These are phyloP conservation scores for Phytophthora multivora DNA, from an alignment of 352 stramenopile genomes.

Conservation along the genomic window DNA sequence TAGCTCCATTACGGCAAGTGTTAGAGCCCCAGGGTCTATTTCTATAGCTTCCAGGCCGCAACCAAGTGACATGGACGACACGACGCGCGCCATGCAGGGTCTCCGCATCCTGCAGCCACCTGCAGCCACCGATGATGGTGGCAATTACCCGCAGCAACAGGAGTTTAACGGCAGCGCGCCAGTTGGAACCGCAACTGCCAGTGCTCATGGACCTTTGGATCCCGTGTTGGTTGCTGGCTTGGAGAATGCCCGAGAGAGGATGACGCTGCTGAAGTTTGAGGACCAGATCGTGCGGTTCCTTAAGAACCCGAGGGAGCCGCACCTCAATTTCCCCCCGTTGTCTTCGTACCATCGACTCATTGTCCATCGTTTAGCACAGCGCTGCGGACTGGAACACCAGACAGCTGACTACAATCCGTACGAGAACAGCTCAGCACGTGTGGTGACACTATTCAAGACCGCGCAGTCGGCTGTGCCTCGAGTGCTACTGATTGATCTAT, in stretches of 20 bases:
- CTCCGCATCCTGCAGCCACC: conserved; percentile 51
- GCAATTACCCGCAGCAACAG: conserved; percentile 44
- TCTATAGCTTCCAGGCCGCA: conserved; percentile 14
- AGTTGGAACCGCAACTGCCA: conserved; percentile 67
- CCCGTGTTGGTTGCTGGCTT: conserved; percentile 78
- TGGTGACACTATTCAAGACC: conserved; percentile 92
- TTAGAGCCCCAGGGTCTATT: conserved; percentile 6
- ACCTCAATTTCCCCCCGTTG: conserved; percentile 81
- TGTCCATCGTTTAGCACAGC: conserved; percentile 92
- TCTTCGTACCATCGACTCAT: conserved; percentile 91
- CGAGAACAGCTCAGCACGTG: conserved; percentile 69
- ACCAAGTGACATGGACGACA: conserved; percentile 20
- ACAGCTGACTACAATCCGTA: conserved; percentile 76
- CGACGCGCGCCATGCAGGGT: conserved; percentile 33
- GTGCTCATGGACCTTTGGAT: conserved; percentile 66
- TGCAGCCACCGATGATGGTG: conserved; percentile 44
- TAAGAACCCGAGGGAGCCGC: conserved; percentile 55
- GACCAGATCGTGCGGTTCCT: conserved; percentile 89
- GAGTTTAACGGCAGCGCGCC: conserved; percentile 25
- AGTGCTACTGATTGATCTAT: conserved; percentile 90
- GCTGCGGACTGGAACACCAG: conserved; percentile 92
- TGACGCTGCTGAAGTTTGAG: conserved; percentile 87
- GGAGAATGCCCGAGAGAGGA: conserved; percentile 79
- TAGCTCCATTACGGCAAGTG: conserved; percentile 1
- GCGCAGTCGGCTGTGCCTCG: conserved; percentile 74